Evolutionary conservation across 495 filamentous ascomycete genomes (phyloP).

Genomic region (Cladorrhinum samala): DNA sequence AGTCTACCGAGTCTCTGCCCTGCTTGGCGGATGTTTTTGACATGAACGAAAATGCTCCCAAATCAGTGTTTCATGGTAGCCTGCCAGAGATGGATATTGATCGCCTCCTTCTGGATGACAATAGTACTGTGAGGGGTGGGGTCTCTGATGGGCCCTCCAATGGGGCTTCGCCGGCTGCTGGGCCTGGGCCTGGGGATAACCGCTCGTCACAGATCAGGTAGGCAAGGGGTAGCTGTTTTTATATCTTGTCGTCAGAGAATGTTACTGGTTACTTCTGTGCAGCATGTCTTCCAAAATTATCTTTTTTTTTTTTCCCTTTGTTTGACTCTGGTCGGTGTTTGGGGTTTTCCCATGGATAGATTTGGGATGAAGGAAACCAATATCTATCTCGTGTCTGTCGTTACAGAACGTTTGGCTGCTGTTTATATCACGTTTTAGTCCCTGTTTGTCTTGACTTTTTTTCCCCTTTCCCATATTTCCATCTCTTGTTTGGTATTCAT

Average conservation of each 20-base stretch:
- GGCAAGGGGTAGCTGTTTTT: neutral
- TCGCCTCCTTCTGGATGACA: conserved; percentile 43
- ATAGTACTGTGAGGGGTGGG: neutral
- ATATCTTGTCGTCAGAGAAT: neutral
- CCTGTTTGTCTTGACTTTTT: conserved; percentile 1
- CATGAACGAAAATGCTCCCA: conserved; percentile 15
- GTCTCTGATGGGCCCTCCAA: neutral
- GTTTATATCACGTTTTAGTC: neutral
- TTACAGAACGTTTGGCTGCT: neutral
- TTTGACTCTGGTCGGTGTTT: conserved; percentile 1
- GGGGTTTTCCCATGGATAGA: neutral
- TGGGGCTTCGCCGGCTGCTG: conserved; percentile 1
- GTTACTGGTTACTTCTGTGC: neutral
- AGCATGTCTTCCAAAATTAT: neutral
- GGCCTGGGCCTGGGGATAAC: neutral
- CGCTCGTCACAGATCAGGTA: neutral
- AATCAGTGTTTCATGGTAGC: conserved; percentile 15
- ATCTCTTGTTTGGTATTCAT: neutral
- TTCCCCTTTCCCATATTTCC: neutral
- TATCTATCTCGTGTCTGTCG: neutral
- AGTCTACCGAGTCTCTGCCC: conserved; percentile 27
- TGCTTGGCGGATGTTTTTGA: conserved; percentile 20
- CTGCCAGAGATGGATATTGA: conserved; percentile 45
- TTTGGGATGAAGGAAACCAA: neutral
- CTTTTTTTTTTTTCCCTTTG: neutral